Conservation (phyloP, 1,284 basidiomycete genomes). For the Ustilago lituana region DNA sequence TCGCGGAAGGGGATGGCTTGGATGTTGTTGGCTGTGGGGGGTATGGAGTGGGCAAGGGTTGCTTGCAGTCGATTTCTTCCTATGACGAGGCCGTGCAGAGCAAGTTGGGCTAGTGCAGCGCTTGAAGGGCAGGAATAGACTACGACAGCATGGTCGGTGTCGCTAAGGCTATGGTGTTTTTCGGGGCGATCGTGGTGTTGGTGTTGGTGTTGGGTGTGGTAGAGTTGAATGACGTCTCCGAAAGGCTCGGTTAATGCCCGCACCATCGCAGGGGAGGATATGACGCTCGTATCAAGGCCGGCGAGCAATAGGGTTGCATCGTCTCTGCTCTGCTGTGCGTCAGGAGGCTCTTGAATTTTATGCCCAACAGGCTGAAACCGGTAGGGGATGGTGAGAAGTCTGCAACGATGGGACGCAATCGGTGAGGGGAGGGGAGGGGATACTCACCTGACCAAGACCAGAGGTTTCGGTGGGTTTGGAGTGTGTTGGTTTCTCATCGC, state of each 20-base stretch:
- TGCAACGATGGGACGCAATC: neutral
- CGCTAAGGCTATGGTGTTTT: neutral
- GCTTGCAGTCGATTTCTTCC: constrained; percentile 18
- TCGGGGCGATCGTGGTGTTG: too few species aligned
- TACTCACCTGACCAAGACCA: constrained; percentile 12
- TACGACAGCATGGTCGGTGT: constrained; percentile 1
- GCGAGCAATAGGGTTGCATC: constrained; percentile 13
- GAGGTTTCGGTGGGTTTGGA: neutral
- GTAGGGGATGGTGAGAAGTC: neutral
- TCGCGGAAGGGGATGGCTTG: neutral
- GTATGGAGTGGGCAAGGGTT: neutral
- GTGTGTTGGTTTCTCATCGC: neutral
- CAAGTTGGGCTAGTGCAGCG: constrained; percentile 19
- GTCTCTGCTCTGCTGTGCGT: neutral
- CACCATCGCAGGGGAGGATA: constrained; percentile 18
- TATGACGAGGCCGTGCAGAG: constrained; percentile 22
- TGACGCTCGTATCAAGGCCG: constrained; percentile 17
- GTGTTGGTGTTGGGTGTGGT: too few species aligned
- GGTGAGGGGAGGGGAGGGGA: neutral
- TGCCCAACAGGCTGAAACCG: too few species aligned
- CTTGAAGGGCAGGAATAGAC: constrained; percentile 33
- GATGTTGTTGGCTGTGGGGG: neutral
- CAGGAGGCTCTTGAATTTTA: neutral
- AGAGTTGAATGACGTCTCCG: constrained; percentile 15
- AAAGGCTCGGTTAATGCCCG: constrained; percentile 36